Conservation (phyloP, 441 rosid genomes). For the Arabidopsis hybrid region DNA sequence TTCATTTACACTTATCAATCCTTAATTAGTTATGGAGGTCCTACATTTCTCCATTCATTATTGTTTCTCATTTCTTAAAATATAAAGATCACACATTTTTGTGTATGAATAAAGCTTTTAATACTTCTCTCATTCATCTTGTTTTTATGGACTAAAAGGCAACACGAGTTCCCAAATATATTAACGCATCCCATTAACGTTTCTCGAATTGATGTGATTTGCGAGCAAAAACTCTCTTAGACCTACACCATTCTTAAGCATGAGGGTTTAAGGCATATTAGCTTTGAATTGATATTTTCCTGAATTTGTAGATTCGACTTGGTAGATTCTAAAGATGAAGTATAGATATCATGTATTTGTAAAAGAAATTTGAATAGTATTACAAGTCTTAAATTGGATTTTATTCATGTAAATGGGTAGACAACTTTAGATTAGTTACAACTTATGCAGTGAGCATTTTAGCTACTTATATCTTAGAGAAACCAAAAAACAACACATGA, state of each 20-base stretch:
- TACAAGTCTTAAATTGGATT: neutral
- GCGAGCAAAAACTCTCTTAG: conserved; percentile 11
- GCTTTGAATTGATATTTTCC: neutral
- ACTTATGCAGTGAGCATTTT: conserved; percentile 38
- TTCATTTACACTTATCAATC: conserved; percentile 31
- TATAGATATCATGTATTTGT: neutral
- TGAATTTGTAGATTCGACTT: neutral
- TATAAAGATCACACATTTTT: conserved; percentile 34
- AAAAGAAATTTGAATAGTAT: no score
- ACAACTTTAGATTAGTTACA: conserved; percentile 41
- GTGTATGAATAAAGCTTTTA: conserved; percentile 26
- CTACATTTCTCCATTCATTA: conserved; percentile 39
- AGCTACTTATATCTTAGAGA: conserved; percentile 31
- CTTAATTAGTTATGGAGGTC: conserved; percentile 22
- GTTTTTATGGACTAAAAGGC: conserved; percentile 33
- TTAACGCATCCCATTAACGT: conserved; percentile 15
- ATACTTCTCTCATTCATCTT: conserved; percentile 11
- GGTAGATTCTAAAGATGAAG: neutral
- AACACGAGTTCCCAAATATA: conserved; percentile 6
- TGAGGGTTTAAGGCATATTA: neutral
- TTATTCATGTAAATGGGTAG: conserved; percentile 25
- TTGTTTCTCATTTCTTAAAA: conserved; percentile 19
- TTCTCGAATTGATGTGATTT: conserved; percentile 26
- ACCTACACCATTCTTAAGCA: neutral
- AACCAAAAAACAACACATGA: conserved; percentile 22